Evolutionary conservation across 2,329 filamentous ascomycete species (phyloP), one percentile per base, ranked within the genome.

Genomic region (Beauveria caledonica): DNA sequence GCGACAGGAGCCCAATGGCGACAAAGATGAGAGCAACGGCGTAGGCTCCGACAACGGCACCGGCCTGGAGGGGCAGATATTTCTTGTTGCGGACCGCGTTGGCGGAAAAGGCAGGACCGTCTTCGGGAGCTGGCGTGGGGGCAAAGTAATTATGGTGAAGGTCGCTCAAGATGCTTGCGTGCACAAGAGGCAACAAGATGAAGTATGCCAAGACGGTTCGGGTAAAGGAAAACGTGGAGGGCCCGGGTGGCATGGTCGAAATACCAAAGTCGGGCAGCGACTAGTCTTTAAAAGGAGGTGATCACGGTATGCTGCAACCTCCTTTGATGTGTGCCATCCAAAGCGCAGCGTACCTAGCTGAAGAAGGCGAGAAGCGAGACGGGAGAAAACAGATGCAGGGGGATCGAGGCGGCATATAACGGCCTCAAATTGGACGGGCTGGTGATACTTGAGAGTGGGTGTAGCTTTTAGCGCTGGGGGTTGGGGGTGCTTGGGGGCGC

Each of bases 1-100:
- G 78, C 23, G 82, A 71, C 46, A 91, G 77, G 8, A 92, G 77
- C 51, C 84, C 76, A 39, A 84, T 77, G 67, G 90, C 86, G 67
- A 94, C 84, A 67, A 94, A 73, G 68, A 91, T 79, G 69, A 95
- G 80, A 40, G 86, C 89, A 63, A 90, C 73, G 62, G 92, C 80
- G 83, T 97, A 97, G 62, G 89, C 87, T 63, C 87, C 91, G 62
- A 93, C 81, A 62, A 97, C 89, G 65, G 87, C 90, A 64, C 89
- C 88, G 66, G 97, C 86, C 73, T 97, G 88, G 62, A 85, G 86
- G 19, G 92, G 90, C 23, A 97, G 83, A 60, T 88, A 84, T 19
- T 80, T 74, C 64, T 77, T 76, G 70, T 92, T 80, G 67, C 85
- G 78, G 53, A 84, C 72, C 42, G 86, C 83, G 66, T 79, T 74